Percentiles rank a stretch among this genome's conserved stretches.
Evolutionary conservation across 2,329 filamentous ascomycete genomes (phyloP).

Genomic region (Colletotrichum agaves): DNA sequence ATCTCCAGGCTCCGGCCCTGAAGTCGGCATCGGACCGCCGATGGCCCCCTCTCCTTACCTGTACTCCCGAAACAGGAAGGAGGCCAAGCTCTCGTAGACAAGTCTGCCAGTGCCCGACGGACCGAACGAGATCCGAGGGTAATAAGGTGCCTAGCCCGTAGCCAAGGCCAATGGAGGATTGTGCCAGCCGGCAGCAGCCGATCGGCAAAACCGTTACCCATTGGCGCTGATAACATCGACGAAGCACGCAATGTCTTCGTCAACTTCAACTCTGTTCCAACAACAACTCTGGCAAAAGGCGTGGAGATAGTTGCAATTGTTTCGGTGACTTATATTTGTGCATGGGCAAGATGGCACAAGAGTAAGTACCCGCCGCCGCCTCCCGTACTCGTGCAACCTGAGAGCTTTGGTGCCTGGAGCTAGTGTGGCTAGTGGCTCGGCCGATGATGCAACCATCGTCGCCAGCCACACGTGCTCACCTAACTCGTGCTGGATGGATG

Average conservation of each 20-base stretch:
- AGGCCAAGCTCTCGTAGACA: conserved; percentile 5
- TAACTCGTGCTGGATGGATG: conserved; percentile 8
- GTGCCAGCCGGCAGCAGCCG: conserved; percentile 29
- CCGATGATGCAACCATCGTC: conserved; percentile 32
- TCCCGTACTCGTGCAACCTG: conserved; percentile 4
- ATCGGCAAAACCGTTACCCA: conserved; percentile 31
- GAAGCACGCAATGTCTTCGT: conserved; percentile 32
- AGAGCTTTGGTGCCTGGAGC: conserved; percentile 6
- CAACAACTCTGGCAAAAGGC: conserved; percentile 26
- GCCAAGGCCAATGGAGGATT: conserved; percentile 16
- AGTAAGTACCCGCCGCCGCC: conserved; percentile 23
- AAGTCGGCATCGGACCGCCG: conserved; percentile 33
- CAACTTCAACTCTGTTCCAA: conserved; percentile 34
- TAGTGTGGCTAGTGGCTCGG: conserved; percentile 29
- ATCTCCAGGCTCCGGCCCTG: conserved; percentile 13
- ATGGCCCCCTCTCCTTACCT: conserved; percentile 27
- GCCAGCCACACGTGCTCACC: conserved; percentile 31
- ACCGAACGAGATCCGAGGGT: neutral
- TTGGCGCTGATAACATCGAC: conserved; percentile 34
- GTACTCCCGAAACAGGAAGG: conserved; percentile 28
- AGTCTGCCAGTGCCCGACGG: neutral
- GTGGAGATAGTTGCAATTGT: conserved; percentile 11
- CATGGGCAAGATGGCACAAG: conserved; percentile 26
- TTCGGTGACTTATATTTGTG: neutral
- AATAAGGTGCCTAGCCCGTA: neutral